Evolutionary conservation across 1,284 basidiomycete genomes (phyloP).

Genomic region (Cerioporus squamosus): DNA sequence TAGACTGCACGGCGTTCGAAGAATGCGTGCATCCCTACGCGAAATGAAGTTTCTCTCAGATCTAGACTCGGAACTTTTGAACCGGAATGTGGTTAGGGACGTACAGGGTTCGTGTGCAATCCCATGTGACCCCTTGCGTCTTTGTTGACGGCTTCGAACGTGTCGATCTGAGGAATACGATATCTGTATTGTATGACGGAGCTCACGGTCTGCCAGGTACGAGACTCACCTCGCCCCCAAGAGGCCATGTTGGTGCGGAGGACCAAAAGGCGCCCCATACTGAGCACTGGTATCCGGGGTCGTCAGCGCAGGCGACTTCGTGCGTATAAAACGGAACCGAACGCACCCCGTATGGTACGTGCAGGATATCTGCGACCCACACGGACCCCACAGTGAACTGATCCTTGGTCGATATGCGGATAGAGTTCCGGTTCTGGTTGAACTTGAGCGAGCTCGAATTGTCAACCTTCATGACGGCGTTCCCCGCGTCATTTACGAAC

Average conservation of each 20-base stretch:
- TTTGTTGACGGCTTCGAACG: constrained; percentile 76
- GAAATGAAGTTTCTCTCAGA: constrained; percentile 4
- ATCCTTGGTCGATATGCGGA: constrained; percentile 66
- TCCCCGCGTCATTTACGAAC: constrained; percentile 61
- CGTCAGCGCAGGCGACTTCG: constrained; percentile 3
- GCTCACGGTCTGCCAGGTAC: neutral
- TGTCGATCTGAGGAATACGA: constrained; percentile 54
- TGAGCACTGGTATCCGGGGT: constrained; percentile 52
- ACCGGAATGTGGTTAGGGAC: constrained; percentile 16
- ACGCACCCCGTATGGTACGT: constrained; percentile 66
- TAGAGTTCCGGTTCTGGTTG: constrained; percentile 71
- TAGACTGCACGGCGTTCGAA: constrained; percentile 49
- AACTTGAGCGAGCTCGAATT: constrained; percentile 60
- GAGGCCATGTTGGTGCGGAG: constrained; percentile 65
- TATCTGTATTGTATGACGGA: neutral
- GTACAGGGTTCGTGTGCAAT: constrained; percentile 60
- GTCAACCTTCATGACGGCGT: constrained; percentile 77
- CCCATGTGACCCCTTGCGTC: constrained; percentile 67
- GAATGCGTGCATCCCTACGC: constrained; percentile 56
- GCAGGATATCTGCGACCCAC: constrained; percentile 68
- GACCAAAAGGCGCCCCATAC: constrained; percentile 78
- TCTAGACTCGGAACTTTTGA: neutral
- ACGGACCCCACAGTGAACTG: constrained; percentile 66
- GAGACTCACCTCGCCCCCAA: constrained; percentile 49
- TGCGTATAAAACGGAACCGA: neutral